phyloP scores from a whole-genome alignment of 345 rosid genomes.

The Trapa incisa region DNA sequence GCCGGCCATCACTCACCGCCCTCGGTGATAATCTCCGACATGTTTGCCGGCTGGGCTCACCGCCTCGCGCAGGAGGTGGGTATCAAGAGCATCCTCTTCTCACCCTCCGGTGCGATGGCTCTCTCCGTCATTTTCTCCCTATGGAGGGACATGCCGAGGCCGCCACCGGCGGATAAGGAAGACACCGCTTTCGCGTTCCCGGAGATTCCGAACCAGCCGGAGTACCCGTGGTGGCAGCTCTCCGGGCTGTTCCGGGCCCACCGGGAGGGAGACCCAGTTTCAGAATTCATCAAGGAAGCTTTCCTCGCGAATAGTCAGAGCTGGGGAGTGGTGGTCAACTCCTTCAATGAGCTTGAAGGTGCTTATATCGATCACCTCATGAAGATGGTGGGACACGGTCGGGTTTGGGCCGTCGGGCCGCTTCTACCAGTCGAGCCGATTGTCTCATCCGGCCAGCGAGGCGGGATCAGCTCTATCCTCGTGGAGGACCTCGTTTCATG shows the following conservation, averaged over 20 bases:
- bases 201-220: constrained; percentile 28
- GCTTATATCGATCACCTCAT: constrained; percentile 30
- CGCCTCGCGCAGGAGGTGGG: constrained; percentile 32
- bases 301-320: constrained; percentile 22
- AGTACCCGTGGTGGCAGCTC: constrained; percentile 28
- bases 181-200: constrained; percentile 11
- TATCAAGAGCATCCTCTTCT: constrained; percentile 32
- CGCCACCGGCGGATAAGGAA: too few species aligned
- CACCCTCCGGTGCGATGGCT: constrained; percentile 36
- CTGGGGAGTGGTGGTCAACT: constrained; percentile 46
- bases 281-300: constrained; percentile 20
- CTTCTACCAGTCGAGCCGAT: constrained; percentile 1
- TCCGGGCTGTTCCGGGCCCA: constrained; percentile 9
- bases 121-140: constrained; percentile 14
- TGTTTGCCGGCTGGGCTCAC: constrained; percentile 60
- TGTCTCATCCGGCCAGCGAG: constrained; percentile 11
- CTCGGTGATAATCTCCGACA: constrained; percentile 40
- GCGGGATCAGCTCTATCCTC: constrained; percentile 33
- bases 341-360: constrained; percentile 32
- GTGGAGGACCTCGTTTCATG: constrained; percentile 24
- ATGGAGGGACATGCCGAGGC: constrained; percentile 20
- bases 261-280: constrained; percentile 25
- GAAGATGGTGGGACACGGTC: constrained; percentile 23
- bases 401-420: constrained; percentile 16
- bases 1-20: constrained; percentile 34